Evolutionary conservation across 2,329 filamentous ascomycete genomes (phyloP).

Genomic region (Cladosporium sp.): DNA sequence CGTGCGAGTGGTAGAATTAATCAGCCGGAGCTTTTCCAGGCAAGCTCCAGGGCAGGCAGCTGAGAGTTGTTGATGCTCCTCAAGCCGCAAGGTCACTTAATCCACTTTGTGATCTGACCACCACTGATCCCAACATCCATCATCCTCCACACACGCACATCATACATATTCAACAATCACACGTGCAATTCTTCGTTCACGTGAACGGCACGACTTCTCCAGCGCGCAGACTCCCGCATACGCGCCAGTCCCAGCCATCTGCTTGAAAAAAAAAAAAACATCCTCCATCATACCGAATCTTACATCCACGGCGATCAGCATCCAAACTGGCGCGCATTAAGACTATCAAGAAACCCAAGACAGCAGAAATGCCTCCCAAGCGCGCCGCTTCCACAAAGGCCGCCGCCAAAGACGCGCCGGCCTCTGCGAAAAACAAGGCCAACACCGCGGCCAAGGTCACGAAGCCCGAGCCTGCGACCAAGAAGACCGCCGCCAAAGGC

Average conservation of each 20-base stretch:
- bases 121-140: no score
- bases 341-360: constrained; percentile 9
- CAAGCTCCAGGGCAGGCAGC: no score
- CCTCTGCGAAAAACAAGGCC: constrained; percentile 19
- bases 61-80: no score
- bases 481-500: constrained; percentile 27
- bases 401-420: constrained; percentile 13
- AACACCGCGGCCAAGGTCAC: constrained; percentile 23
- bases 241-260: constrained; percentile 7
- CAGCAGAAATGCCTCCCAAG: constrained; percentile 5
- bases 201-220: no score
- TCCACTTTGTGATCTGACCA: no score
- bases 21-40: no score
- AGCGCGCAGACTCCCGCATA: constrained; percentile 6
- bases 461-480: constrained; percentile 20
- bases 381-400: constrained; percentile 13
- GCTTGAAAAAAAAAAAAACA: no score
- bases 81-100: no score
- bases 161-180: no score
- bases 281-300: not conserved
- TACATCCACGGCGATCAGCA: not conserved
- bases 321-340: constrained; percentile 12
- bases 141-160: no score
- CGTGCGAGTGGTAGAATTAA: no score
- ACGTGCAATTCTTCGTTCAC: no score